Conservation (phyloP, 352 stramenopile genomes). For the Globisporangium paddicum region DNA sequence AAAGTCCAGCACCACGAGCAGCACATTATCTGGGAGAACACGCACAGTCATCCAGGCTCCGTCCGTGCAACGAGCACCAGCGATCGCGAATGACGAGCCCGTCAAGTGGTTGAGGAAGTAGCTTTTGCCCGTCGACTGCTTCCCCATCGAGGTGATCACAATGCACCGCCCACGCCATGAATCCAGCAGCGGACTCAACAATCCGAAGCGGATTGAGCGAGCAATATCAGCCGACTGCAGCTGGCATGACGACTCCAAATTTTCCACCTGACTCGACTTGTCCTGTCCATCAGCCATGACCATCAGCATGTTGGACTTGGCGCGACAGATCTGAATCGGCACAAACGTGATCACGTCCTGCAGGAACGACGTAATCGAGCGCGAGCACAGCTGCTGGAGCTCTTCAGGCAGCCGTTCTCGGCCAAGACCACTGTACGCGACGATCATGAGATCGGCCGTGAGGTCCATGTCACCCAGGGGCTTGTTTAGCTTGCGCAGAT, state of each 20-base stretch:
- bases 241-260: constrained; percentile 15
- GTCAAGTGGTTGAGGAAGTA: constrained; percentile 80
- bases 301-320: constrained; percentile 49
- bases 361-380: constrained; percentile 25
- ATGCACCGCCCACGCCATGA: constrained; percentile 15
- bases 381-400: constrained; percentile 10
- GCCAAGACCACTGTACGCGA: neutral
- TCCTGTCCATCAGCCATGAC: constrained; percentile 44
- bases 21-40: constrained; percentile 27
- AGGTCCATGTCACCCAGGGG: constrained; percentile 36
- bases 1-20: constrained; percentile 78
- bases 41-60: constrained; percentile 61
- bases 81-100: constrained; percentile 66
- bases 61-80: constrained; percentile 55
- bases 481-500: constrained; percentile 58
- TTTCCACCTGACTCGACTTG: constrained; percentile 19
- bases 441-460: neutral
- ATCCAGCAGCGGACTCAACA: constrained; percentile 15
- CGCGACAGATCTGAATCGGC: constrained; percentile 68
- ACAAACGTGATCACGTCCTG: constrained; percentile 56
- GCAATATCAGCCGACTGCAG: constrained; percentile 36
- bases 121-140: constrained; percentile 72
- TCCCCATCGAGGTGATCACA: constrained; percentile 16
- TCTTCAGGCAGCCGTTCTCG: constrained; percentile 9
- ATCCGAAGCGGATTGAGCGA: constrained; percentile 17